phyloP scores from a whole-genome alignment of 495 filamentous ascomycete species.

The Lentithecium fluviatile region DNA sequence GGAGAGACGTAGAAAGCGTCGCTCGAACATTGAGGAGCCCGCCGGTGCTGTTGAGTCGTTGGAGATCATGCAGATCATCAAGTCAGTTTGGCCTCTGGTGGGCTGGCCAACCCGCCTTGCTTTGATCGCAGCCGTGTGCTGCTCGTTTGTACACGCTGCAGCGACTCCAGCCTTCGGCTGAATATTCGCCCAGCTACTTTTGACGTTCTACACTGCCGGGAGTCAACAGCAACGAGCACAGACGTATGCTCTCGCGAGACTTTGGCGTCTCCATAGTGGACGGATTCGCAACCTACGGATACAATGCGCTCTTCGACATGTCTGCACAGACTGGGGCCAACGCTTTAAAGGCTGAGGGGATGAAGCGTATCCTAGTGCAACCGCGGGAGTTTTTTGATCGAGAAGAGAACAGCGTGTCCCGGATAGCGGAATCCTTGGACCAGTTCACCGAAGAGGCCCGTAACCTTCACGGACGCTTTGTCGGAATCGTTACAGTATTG shows the following conservation, averaged over 20 bases:
- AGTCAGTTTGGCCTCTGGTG: slow-evolving; percentile 71
- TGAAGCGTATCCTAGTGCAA: slow-evolving; percentile 72
- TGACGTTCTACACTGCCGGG: slow-evolving; percentile 59
- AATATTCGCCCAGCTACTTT: slow-evolving; percentile 71
- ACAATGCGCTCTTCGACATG: slow-evolving; percentile 68
- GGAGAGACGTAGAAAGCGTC: not conserved
- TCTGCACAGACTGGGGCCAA: slow-evolving; percentile 80
- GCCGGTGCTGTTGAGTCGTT: slow-evolving; percentile 3
- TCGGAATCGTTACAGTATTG: slow-evolving; percentile 65
- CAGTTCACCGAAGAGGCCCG: slow-evolving; percentile 85
- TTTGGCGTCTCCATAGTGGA: slow-evolving; percentile 69
- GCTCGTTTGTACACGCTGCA: slow-evolving; percentile 63
- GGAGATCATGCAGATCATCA: slow-evolving; percentile 54
- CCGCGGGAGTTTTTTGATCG: slow-evolving; percentile 82
- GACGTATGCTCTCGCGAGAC: slow-evolving; percentile 68
- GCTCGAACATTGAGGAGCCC: not conserved
- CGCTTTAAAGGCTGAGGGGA: slow-evolving; percentile 62
- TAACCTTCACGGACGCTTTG: slow-evolving; percentile 75
- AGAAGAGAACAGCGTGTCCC: slow-evolving; percentile 59
- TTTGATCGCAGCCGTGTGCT: slow-evolving; percentile 60
- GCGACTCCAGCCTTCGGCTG: slow-evolving; percentile 77
- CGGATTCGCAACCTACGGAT: slow-evolving; percentile 60
- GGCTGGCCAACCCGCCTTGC: slow-evolving; percentile 50
- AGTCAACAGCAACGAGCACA: slow-evolving; percentile 49
- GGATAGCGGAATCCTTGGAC: slow-evolving; percentile 70